Percentiles rank a stretch among this genome's conserved stretches.
Conservation (phyloP, 73 alveolate species). For the Paramecium sexaurelia region DNA sequence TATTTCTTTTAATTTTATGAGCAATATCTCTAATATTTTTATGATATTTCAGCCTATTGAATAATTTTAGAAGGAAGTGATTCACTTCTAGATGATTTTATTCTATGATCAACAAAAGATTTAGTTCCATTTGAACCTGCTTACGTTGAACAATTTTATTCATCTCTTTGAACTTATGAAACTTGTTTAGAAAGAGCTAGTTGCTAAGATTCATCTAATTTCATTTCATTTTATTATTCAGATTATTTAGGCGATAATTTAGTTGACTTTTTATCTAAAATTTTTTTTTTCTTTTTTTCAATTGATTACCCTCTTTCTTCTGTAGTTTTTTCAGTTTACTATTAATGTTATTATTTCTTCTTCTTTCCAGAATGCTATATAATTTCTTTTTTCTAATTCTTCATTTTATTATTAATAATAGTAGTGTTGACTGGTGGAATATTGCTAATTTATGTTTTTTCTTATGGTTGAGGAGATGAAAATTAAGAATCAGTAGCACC, state of each 20-base stretch:
- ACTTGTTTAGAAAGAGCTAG: not conserved
- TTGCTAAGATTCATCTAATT: not conserved
- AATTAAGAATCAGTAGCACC: not conserved
- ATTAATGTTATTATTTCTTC: not conserved
- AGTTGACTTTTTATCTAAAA: not conserved
- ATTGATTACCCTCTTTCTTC: not conserved
- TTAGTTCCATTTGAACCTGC: constrained; percentile 41
- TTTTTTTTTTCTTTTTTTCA: not conserved
- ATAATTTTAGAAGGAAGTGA: not conserved
- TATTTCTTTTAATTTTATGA: not conserved
- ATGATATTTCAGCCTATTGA: not conserved
- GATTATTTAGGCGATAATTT: not conserved
- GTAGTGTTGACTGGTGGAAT: not conserved
- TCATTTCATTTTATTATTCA: not conserved
- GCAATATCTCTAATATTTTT: not conserved
- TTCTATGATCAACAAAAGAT: not conserved
- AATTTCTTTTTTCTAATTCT: not conserved
- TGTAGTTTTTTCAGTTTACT: not conserved
- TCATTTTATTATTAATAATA: not conserved
- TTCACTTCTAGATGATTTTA: constrained; percentile 22
- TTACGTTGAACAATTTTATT: not conserved
- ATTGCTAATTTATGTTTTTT: not conserved
- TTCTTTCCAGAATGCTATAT: not conserved
- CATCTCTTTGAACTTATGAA: not conserved
- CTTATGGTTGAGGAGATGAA: not conserved